Evolutionary conservation across 306 rosid genomes (phyloP), one percentile per base, ranked within the genome.

Genomic region (Boehmeria nivea): DNA sequence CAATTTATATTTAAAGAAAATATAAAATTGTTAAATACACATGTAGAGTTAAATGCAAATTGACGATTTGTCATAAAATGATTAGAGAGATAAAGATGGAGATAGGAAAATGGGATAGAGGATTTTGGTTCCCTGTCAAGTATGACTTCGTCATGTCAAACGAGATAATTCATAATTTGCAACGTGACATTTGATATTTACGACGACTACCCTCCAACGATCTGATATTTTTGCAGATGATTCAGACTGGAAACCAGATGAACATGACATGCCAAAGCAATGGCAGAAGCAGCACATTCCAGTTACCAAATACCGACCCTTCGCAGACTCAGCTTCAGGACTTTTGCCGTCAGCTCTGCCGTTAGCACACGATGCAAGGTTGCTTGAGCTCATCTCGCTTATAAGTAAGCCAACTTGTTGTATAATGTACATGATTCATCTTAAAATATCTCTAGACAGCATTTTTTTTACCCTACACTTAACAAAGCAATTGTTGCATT

Each of bases 181-280:
- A n/a, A n/a, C n/a, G n/a, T n/a, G n/a, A n/a, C n/a, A n/a, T 8
- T 13, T 17, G 34, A 8, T 21, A 6, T 47, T 2, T 48, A 37
- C 56, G n/a, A 37, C 11, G 19, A n/a, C n/a, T 23, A 28, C 9
- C 13, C 5, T 19, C 6, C 10, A 24, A 57, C 52, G 60, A 15
- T n/a, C n/a, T n/a, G n/a, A n/a, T n/a, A n/a, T n/a, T 67, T 51
- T 22, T 65, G 75, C 72, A 87, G 95, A 58, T 85, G 20, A 55
- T 8, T 38, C 70, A 83, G 59, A 13, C 48, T 0, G 76, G 83
- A 72, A 79, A 79, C 31, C 79, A 78, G 57, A 72, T 87, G 59
- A 83, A 79, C 76, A 45, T 81, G 56, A 87, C 89, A 39, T 83
- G 93, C 53, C 5, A 71, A 66, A 63, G 83, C 76, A 81, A 65